Evolutionary conservation across 495 filamentous ascomycete species (phyloP).

Genomic region (Elaphomyces granulatus): DNA sequence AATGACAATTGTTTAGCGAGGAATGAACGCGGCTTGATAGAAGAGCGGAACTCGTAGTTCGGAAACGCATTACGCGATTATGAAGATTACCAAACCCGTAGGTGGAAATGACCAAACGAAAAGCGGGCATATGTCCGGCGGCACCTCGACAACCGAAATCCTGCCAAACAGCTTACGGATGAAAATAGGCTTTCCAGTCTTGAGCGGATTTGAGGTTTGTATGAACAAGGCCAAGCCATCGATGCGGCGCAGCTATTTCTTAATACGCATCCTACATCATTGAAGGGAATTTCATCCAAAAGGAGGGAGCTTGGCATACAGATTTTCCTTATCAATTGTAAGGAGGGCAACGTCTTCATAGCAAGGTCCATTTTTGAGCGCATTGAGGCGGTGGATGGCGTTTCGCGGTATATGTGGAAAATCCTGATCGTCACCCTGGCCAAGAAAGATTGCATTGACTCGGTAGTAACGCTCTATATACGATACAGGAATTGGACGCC

Average conservation of each 20-base stretch:
- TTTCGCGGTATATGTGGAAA: constrained; percentile 26
- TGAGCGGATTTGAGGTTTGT: not conserved
- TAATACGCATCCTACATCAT: constrained; percentile 10
- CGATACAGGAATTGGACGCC: constrained; percentile 16
- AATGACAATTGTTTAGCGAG: too few species aligned
- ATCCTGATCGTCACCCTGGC: constrained; percentile 27
- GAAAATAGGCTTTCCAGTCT: constrained; percentile 1
- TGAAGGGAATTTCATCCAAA: constrained; percentile 15
- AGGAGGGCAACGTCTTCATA: constrained; percentile 25
- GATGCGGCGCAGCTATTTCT: constrained; percentile 31
- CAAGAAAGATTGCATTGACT: constrained; percentile 27
- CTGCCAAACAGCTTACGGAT: too few species aligned
- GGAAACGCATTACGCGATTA: too few species aligned
- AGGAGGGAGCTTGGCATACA: constrained; percentile 19
- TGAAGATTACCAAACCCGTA: too few species aligned
- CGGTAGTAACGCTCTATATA: constrained; percentile 21
- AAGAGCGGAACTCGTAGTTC: too few species aligned
- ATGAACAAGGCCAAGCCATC: constrained; percentile 11
- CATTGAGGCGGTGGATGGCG: constrained; percentile 20
- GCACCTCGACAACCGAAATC: too few species aligned
- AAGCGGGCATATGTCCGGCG: too few species aligned
- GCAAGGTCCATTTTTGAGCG: constrained; percentile 27
- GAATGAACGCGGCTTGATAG: too few species aligned
- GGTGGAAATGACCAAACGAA: too few species aligned
- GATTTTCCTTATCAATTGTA: constrained; percentile 26